phyloP scores from a whole-genome alignment of 1,284 basidiomycete species.

The Cryptococcus sp. region DNA sequence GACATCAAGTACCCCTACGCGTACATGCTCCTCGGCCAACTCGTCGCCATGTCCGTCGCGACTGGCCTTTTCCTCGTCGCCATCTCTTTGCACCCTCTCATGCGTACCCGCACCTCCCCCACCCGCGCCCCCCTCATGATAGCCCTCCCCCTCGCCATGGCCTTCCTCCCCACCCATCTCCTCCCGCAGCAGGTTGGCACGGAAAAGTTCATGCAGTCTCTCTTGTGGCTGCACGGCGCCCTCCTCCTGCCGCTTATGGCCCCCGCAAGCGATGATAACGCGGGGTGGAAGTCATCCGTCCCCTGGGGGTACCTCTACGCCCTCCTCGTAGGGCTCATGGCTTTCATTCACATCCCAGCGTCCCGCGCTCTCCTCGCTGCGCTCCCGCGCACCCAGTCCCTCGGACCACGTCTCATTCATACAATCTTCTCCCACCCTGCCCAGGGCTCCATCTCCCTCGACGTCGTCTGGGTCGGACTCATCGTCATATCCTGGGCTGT shows the following conservation, averaged over 20 bases:
- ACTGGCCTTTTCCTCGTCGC: slow-evolving; percentile 64
- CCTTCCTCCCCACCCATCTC: slow-evolving; percentile 55
- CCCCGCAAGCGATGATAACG: slow-evolving; percentile 16
- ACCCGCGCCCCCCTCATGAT: slow-evolving; percentile 25
- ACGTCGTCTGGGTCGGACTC: slow-evolving; percentile 57
- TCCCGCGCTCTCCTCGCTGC: slow-evolving; percentile 20
- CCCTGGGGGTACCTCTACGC: slow-evolving; percentile 48
- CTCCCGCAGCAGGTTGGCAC: slow-evolving; percentile 56
- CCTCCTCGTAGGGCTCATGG: slow-evolving; percentile 38
- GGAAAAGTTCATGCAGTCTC: slow-evolving; percentile 58
- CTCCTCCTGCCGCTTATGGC: slow-evolving; percentile 57
- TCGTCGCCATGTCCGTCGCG: slow-evolving; percentile 69
- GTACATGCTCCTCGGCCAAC: slow-evolving; percentile 70
- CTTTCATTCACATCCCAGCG: slow-evolving; percentile 53
- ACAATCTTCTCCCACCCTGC: slow-evolving; percentile 59
- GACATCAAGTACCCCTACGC: slow-evolving; percentile 61
- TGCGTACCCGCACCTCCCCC: slow-evolving; percentile 10
- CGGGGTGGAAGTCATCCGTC: slow-evolving; percentile 1
- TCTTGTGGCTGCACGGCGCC: slow-evolving; percentile 63
- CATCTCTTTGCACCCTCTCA: slow-evolving; percentile 51
- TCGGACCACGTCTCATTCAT: slow-evolving; percentile 14
- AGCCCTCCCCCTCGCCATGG: slow-evolving; percentile 53
- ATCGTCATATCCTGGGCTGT: slow-evolving; percentile 32
- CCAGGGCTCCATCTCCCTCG: slow-evolving; percentile 63
- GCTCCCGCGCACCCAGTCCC: slow-evolving; percentile 11